Conservation (phyloP, 306 rosid species). For the Quercus alba region DNA sequence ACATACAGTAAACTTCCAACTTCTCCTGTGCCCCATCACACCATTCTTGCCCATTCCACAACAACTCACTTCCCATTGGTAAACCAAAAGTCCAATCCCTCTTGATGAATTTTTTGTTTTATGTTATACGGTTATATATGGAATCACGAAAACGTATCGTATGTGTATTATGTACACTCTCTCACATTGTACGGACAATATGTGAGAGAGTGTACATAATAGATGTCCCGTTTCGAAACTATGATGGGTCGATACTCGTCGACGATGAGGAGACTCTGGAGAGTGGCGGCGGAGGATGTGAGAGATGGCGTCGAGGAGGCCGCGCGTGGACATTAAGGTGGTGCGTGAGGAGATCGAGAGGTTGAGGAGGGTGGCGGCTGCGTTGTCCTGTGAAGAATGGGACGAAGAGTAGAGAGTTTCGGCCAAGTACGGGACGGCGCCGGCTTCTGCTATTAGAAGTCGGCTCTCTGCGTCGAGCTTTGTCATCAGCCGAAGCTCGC, state of each 20-base stretch:
- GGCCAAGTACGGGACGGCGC: slow-evolving; percentile 64
- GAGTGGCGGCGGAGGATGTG: slow-evolving; percentile 78
- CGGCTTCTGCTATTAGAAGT: slow-evolving; percentile 65
- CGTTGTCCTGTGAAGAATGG: slow-evolving; percentile 66
- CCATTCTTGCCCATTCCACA: no score
- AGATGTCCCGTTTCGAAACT: slow-evolving; percentile 78
- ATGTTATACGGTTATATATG: no score
- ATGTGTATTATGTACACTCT: no score
- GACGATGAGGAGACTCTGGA: slow-evolving; percentile 73
- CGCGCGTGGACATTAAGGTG: slow-evolving; percentile 68
- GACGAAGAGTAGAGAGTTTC: slow-evolving; percentile 73
- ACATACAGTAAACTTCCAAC: no score
- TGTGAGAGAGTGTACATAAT: no score
- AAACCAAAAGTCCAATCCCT: no score
- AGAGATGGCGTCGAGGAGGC: slow-evolving; percentile 79
- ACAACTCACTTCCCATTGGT: no score
- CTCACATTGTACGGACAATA: no score
- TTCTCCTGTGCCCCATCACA: no score
- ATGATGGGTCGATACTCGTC: slow-evolving; percentile 69
- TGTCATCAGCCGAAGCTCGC: slow-evolving; percentile 62
- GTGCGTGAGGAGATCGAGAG: slow-evolving; percentile 68
- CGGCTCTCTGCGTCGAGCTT: slow-evolving; percentile 70
- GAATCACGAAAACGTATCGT: no score
- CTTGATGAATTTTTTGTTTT: no score
- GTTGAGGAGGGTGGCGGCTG: slow-evolving; percentile 84